Percentiles rank a stretch among this genome's conserved stretches.
Conservation (phyloP, 1,284 basidiomycete species). For the Moesziomyces sp. region DNA sequence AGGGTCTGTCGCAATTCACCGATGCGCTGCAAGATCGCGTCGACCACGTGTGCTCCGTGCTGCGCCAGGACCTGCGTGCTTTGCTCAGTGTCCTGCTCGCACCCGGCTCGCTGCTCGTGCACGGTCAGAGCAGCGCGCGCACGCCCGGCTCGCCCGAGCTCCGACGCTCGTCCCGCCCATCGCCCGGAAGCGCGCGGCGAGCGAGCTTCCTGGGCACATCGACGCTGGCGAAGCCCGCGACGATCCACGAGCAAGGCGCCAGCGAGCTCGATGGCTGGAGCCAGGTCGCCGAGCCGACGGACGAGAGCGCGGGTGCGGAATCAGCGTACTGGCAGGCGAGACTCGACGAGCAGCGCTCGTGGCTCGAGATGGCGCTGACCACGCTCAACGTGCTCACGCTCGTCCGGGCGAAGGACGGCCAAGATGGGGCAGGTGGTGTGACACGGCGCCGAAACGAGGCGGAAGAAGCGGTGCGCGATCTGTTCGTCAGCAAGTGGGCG, state of each 20-base stretch:
- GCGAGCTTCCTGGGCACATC: conserved; percentile 27
- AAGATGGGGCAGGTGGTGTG: not conserved
- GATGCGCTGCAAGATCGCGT: conserved; percentile 83
- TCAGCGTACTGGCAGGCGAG: conserved; percentile 36
- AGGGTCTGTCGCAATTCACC: conserved; percentile 78
- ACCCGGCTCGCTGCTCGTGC: conserved; percentile 34
- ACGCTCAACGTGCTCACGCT: conserved; percentile 25
- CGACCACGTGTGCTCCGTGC: conserved; percentile 79
- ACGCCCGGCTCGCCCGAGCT: conserved; percentile 24
- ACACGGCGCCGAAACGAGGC: conserved; percentile 29
- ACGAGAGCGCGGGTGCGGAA: conserved; percentile 75
- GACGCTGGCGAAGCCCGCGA: not conserved
- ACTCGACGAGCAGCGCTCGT: conserved; percentile 38
- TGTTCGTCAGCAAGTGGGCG: conserved; percentile 38
- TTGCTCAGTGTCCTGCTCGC: conserved; percentile 75
- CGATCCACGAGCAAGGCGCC: conserved; percentile 4
- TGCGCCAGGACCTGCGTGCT: conserved; percentile 84
- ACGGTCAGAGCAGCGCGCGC: conserved; percentile 9
- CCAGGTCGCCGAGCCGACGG: conserved; percentile 74
- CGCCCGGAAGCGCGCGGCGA: conserved; percentile 8
- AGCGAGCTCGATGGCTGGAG: conserved; percentile 41
- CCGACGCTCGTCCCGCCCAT: conserved; percentile 8
- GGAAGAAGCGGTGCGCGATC: conserved; percentile 44
- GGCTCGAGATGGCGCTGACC: conserved; percentile 41
- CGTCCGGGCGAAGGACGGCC: not conserved